phyloP scores from a whole-genome alignment of 2,329 filamentous ascomycete genomes.

The Leptographium galeiforme region DNA sequence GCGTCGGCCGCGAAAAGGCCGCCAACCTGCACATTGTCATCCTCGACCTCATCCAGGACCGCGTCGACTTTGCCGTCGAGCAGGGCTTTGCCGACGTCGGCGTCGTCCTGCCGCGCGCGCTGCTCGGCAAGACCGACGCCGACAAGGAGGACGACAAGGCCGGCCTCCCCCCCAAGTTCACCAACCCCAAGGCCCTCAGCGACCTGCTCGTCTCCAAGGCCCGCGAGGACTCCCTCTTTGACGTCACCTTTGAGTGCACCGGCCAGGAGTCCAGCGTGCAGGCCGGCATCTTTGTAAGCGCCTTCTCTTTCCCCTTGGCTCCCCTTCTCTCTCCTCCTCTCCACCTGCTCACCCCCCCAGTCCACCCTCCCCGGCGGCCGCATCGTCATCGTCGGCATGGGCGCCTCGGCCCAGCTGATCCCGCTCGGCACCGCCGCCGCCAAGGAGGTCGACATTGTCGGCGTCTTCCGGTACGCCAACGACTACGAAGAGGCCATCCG shows the following conservation, averaged over 20 bases:
- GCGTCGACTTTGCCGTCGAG: slow-evolving; percentile 41
- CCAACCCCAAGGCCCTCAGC: slow-evolving; percentile 23
- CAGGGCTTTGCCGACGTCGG: slow-evolving; percentile 42
- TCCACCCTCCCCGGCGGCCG: slow-evolving; percentile 53
- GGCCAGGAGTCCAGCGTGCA: slow-evolving; percentile 67
- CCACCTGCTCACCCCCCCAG: slow-evolving; percentile 18
- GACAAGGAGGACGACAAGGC: slow-evolving; percentile 38
- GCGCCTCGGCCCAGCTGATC: slow-evolving; percentile 53
- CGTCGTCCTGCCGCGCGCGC: slow-evolving; percentile 34
- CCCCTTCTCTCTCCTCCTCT: neutral
- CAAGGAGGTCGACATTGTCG: slow-evolving; percentile 57
- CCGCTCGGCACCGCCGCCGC: slow-evolving; percentile 55
- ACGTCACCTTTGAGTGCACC: slow-evolving; percentile 60
- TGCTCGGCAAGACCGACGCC: slow-evolving; percentile 35
- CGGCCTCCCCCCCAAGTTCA: slow-evolving; percentile 25
- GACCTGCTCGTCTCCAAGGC: slow-evolving; percentile 18
- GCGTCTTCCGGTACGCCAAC: slow-evolving; percentile 60
- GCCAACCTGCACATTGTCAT: slow-evolving; percentile 26
- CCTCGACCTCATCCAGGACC: slow-evolving; percentile 42
- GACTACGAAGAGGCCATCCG: slow-evolving; percentile 49
- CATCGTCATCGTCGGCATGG: slow-evolving; percentile 60
- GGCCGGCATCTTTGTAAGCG: slow-evolving; percentile 51
- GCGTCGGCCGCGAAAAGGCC: slow-evolving; percentile 26
- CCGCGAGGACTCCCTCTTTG: slow-evolving; percentile 46
- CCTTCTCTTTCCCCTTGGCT: neutral